Evolutionary conservation across 2,329 filamentous ascomycete genomes (phyloP).

Genomic region (Fusarium sp.): DNA sequence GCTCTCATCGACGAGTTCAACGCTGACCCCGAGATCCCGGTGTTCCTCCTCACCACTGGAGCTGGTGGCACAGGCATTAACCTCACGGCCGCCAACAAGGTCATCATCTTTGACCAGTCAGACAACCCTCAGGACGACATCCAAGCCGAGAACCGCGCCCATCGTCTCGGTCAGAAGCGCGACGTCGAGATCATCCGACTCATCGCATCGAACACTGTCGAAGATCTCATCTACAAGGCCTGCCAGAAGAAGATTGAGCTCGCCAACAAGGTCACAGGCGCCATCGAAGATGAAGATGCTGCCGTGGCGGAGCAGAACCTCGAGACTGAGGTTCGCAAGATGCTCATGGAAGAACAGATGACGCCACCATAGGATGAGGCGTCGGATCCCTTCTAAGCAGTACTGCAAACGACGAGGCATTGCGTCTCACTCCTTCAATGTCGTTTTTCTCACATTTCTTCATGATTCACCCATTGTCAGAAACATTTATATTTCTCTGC

Average conservation of each 20-base stretch:
- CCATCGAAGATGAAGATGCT: slow-evolving; percentile 46
- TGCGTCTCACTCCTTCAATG: background rate
- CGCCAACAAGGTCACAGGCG: slow-evolving; percentile 70
- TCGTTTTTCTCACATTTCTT: slow-evolving; percentile 1
- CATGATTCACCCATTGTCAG: slow-evolving; percentile 8
- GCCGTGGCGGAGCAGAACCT: slow-evolving; percentile 50
- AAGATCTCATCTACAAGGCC: slow-evolving; percentile 91
- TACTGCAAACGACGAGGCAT: background rate
- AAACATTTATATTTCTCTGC: slow-evolving; percentile 19
- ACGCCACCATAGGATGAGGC: slow-evolving; percentile 52
- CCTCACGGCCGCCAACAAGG: slow-evolving; percentile 94
- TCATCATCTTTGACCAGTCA: slow-evolving; percentile 96
- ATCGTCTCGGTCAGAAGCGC: slow-evolving; percentile 90
- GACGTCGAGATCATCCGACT: slow-evolving; percentile 92
- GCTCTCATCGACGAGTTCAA: slow-evolving; percentile 90
- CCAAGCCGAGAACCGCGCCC: slow-evolving; percentile 97
- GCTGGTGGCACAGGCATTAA: slow-evolving; percentile 98
- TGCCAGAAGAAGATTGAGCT: slow-evolving; percentile 94
- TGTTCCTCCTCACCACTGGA: slow-evolving; percentile 93
- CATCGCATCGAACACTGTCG: slow-evolving; percentile 84
- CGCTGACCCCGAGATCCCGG: slow-evolving; percentile 78
- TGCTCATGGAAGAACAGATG: slow-evolving; percentile 55
- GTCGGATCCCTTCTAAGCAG: slow-evolving; percentile 11
- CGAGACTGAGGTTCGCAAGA: slow-evolving; percentile 58
- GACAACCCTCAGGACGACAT: slow-evolving; percentile 98